Evolutionary conservation across 164 flowering plant genomes (phyloP).

Genomic region (Litsea cubeba): DNA sequence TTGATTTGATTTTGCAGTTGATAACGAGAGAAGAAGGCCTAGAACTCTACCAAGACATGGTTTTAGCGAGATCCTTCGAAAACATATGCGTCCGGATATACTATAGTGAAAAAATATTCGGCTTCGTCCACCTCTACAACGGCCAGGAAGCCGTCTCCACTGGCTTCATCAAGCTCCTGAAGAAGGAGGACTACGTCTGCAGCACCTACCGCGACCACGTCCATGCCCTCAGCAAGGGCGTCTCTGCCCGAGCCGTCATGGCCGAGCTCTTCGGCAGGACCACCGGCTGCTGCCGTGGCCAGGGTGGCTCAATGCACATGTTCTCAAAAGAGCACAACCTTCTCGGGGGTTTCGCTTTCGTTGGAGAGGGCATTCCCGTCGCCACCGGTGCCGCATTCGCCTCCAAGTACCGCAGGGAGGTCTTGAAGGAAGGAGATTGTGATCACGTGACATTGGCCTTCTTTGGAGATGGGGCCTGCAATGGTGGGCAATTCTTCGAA

Average conservation of each 20-base stretch:
- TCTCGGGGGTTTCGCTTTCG: slow-evolving; percentile 92
- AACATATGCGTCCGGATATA: slow-evolving; percentile 99
- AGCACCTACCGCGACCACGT: slow-evolving; percentile 93
- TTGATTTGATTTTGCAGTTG: slow-evolving; percentile 36
- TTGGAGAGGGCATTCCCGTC: slow-evolving; percentile 95
- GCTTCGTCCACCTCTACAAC: slow-evolving; percentile 89
- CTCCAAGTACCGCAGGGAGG: slow-evolving; percentile 72
- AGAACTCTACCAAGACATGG: slow-evolving; percentile 74
- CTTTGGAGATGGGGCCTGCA: too few species aligned
- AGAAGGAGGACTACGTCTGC: slow-evolving; percentile 59
- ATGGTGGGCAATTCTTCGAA: too few species aligned
- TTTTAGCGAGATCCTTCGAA: slow-evolving; percentile 78
- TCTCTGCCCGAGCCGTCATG: slow-evolving; percentile 81
- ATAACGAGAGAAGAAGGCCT: slow-evolving; percentile 75
- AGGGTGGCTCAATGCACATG: slow-evolving; percentile 99
- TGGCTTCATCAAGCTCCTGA: slow-evolving; percentile 88
- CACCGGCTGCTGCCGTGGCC: slow-evolving; percentile 93
- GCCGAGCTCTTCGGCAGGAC: slow-evolving; percentile 87
- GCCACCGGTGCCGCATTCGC: slow-evolving; percentile 95
- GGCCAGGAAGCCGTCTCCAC: slow-evolving; percentile 95
- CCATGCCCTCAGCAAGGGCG: slow-evolving; percentile 86
- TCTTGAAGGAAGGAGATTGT: slow-evolving; percentile 58
- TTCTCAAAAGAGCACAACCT: slow-evolving; percentile 83
- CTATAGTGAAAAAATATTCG: slow-evolving; percentile 89
- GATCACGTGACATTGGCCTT: slow-evolving; percentile 79